phyloP scores from a whole-genome alignment of 805 yeast species.

The Torulaspora indica region DNA sequence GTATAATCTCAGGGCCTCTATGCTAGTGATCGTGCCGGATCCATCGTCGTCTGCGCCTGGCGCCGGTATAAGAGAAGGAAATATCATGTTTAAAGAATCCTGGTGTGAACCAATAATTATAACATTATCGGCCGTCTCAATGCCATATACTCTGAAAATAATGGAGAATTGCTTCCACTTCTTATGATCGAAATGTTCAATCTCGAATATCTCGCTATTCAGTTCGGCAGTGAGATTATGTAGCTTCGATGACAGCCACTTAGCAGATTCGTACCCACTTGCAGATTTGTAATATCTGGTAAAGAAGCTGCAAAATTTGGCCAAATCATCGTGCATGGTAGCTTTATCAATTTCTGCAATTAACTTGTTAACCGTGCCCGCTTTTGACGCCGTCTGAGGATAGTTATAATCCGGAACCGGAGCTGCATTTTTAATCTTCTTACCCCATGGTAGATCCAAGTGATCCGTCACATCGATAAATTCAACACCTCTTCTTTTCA shows the following conservation, averaged over 20 bases:
- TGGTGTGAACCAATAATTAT: slow-evolving; percentile 87
- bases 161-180: slow-evolving; percentile 77
- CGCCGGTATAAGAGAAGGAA: slow-evolving; percentile 64
- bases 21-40: slow-evolving; percentile 72
- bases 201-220: slow-evolving; percentile 38
- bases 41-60: slow-evolving; percentile 98
- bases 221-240: slow-evolving; percentile 25
- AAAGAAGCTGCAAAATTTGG: slow-evolving; percentile 61
- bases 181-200: slow-evolving; percentile 53
- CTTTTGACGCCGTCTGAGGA: slow-evolving; percentile 45
- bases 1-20: slow-evolving; percentile 70
- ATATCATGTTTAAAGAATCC: slow-evolving; percentile 71
- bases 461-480: slow-evolving; percentile 64
- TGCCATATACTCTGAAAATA: slow-evolving; percentile 59
- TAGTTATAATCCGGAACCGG: slow-evolving; percentile 40
- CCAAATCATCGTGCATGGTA: slow-evolving; percentile 50
- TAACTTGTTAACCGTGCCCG: slow-evolving; percentile 40
- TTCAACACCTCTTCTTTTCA: slow-evolving; percentile 45
- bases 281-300: slow-evolving; percentile 73
- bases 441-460: slow-evolving; percentile 22
- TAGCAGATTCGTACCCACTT: slow-evolving; percentile 64
- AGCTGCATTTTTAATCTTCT: slow-evolving; percentile 10
- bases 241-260: slow-evolving; percentile 59
- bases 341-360: slow-evolving; percentile 43
- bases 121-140: slow-evolving; percentile 36